Conservation (phyloP, 768 basidiomycete genomes). For the Lentinula raphanica region DNA sequence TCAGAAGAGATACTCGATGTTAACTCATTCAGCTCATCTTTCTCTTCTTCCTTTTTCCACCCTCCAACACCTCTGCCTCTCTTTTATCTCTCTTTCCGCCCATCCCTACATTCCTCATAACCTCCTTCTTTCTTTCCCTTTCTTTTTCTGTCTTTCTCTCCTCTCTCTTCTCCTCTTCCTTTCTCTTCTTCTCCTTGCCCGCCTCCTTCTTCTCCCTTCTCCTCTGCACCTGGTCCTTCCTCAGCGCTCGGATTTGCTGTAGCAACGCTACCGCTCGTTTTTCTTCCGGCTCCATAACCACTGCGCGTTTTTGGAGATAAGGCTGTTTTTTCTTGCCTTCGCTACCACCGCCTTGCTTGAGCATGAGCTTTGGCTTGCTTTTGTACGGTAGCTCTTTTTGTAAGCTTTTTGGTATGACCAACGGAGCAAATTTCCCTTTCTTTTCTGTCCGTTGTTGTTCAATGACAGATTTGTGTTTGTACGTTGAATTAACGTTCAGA, state of each 20-base stretch:
- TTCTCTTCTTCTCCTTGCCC: constrained; percentile 59
- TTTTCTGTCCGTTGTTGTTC: constrained; percentile 54
- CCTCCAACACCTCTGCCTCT: constrained; percentile 56
- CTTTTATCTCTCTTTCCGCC: constrained; percentile 52
- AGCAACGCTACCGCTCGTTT: constrained; percentile 85
- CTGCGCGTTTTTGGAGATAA: constrained; percentile 93
- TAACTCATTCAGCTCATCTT: constrained; percentile 26
- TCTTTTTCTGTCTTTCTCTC: constrained; percentile 58
- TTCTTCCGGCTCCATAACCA: constrained; percentile 94
- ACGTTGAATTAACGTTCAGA: constrained; percentile 75
- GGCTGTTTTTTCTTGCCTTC: constrained; percentile 42
- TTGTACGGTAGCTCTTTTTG: constrained; percentile 89
- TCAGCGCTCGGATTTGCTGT: constrained; percentile 88
- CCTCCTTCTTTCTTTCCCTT: constrained; percentile 71
- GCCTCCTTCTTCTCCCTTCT: constrained; percentile 86
- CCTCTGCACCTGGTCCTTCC: constrained; percentile 79
- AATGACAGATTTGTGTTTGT: constrained; percentile 56
- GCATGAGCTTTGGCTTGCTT: constrained; percentile 83
- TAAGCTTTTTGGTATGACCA: constrained; percentile 85
- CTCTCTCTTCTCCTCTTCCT: constrained; percentile 71
- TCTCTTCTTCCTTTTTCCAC: constrained; percentile 47
- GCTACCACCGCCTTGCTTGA: constrained; percentile 42
- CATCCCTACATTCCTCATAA: constrained; percentile 66
- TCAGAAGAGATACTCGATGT: not conserved
- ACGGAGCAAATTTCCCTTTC: constrained; percentile 63